Conservation (phyloP, 208 protist species). For the Leishmania amazonensis region DNA sequence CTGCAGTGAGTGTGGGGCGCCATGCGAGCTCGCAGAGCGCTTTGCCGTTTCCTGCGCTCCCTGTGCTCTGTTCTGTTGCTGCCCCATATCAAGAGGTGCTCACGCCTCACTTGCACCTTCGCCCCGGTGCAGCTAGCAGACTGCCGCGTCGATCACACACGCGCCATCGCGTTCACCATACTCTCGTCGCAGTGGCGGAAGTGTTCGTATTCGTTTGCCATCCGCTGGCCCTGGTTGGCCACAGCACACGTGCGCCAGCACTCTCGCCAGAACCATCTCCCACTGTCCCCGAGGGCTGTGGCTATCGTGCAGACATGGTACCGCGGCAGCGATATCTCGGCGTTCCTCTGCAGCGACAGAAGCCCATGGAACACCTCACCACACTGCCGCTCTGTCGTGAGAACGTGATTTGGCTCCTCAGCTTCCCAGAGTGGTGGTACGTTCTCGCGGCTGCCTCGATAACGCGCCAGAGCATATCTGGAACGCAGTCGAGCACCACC, state of each 20-base stretch:
- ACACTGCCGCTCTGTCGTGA: conserved; percentile 16
- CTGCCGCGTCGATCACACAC: conserved; percentile 11
- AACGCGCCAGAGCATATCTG: conserved; percentile 5
- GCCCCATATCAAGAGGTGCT: not conserved
- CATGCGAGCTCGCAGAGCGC: not conserved
- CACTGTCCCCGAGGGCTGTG: conserved; percentile 13
- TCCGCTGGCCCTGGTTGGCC: conserved; percentile 14
- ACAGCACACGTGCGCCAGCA: conserved; percentile 13
- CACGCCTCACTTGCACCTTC: not conserved
- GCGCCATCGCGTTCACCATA: conserved; percentile 13
- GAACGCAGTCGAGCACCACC: not conserved
- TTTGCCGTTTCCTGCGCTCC: not conserved
- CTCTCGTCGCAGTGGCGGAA: conserved; percentile 18
- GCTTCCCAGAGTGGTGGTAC: conserved; percentile 4
- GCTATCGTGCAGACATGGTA: conserved; percentile 32
- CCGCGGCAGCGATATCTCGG: conserved; percentile 15
- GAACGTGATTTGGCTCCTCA: conserved; percentile 26
- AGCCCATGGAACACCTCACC: conserved; percentile 22
- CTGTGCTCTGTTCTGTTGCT: not conserved
- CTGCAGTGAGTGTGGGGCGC: not conserved
- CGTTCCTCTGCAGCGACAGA: conserved; percentile 16
- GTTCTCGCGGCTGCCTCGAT: conserved; percentile 20
- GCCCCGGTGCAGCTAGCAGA: conserved; percentile 3
- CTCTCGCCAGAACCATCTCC: conserved; percentile 9
- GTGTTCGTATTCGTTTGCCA: conserved; percentile 24